These are phyloP conservation scores for Fragaria iinumae DNA, from an alignment of 306 rosid genomes.

Conservation along the genomic window DNA sequence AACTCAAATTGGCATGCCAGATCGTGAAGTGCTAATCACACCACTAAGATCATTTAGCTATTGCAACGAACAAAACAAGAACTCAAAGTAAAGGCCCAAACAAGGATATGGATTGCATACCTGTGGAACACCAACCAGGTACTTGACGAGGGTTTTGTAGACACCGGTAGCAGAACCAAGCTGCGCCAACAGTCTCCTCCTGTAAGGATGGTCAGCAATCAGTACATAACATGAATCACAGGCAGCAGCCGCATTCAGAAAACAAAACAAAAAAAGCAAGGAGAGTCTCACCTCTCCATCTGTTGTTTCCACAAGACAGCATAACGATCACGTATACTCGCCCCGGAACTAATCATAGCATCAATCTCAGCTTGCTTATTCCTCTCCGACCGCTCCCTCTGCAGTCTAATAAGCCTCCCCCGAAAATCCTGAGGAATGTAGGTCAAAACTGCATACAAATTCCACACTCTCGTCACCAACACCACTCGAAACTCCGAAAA, in stretches of 20 bases:
- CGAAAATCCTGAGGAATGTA: conserved; percentile 99
- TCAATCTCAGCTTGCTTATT: conserved; percentile 91
- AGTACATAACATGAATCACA: conserved; percentile 25
- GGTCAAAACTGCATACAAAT: conserved; percentile 75
- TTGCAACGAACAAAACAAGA: too few species aligned
- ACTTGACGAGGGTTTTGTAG: conserved; percentile 95
- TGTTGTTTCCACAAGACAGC: conserved; percentile 89
- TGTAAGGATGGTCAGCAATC: conserved; percentile 32
- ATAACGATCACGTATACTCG: conserved; percentile 71
- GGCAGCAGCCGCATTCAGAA: not conserved
- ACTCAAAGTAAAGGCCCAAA: not conserved
- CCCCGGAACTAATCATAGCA: conserved; percentile 77
- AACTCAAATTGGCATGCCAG: too few species aligned
- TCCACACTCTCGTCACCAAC: conserved; percentile 10
- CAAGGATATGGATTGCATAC: conserved; percentile 30
- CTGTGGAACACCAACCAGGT: conserved; percentile 97
- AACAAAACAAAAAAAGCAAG: conserved; percentile 11
- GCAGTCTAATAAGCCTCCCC: conserved; percentile 83
- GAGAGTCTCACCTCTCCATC: conserved; percentile 77
- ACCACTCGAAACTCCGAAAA: not conserved
- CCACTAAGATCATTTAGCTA: too few species aligned
- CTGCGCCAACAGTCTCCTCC: conserved; percentile 91
- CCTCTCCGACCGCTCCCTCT: conserved; percentile 95
- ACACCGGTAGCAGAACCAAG: conserved; percentile 98
- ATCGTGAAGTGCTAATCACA: too few species aligned